phyloP scores from a whole-genome alignment of 306 rosid genomes.

The Quercus robur region DNA sequence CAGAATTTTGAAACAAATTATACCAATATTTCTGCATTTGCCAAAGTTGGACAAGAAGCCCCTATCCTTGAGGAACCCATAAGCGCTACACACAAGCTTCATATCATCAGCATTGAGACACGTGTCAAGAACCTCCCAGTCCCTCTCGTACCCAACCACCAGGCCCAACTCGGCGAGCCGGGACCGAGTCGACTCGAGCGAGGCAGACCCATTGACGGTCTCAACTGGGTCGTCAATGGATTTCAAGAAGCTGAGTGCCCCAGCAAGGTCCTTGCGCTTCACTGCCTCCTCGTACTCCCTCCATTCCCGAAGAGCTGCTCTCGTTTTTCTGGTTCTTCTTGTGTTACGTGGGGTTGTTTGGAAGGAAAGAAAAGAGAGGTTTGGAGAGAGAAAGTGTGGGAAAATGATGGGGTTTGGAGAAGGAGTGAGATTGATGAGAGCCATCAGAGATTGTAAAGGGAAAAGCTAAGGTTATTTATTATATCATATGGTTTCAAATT shows the following conservation, averaged over 20 bases:
- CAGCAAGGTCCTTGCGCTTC: slow-evolving; percentile 89
- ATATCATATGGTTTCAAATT: too few species aligned
- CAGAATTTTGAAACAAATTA: background rate
- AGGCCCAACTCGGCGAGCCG: slow-evolving; percentile 47
- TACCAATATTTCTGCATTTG: slow-evolving; percentile 87
- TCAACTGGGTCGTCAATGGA: slow-evolving; percentile 40
- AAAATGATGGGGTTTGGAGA: slow-evolving; percentile 19
- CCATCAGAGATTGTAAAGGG: slow-evolving; percentile 31
- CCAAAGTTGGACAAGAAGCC: slow-evolving; percentile 89
- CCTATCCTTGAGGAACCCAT: slow-evolving; percentile 62
- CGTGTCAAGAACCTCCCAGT: slow-evolving; percentile 91
- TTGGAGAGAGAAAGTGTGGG: slow-evolving; percentile 19
- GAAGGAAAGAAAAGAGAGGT: slow-evolving; percentile 11
- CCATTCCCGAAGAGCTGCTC: slow-evolving; percentile 76
- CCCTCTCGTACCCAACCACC: slow-evolving; percentile 64
- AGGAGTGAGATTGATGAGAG: slow-evolving; percentile 9
- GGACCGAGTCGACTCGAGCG: slow-evolving; percentile 36
- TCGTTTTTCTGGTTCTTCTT: background rate
- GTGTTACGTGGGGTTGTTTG: background rate
- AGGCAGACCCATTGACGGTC: slow-evolving; percentile 23
- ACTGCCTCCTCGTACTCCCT: slow-evolving; percentile 89
- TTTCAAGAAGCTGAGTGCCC: slow-evolving; percentile 69
- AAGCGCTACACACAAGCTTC: slow-evolving; percentile 87
- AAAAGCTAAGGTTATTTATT: background rate
- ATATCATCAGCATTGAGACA: slow-evolving; percentile 94